Percentiles rank a stretch among this genome's conserved stretches.
These are phyloP conservation scores for Emmonsiellopsis sp. DNA, from an alignment of 2,329 filamentous ascomycete species.

Conservation along the genomic window DNA sequence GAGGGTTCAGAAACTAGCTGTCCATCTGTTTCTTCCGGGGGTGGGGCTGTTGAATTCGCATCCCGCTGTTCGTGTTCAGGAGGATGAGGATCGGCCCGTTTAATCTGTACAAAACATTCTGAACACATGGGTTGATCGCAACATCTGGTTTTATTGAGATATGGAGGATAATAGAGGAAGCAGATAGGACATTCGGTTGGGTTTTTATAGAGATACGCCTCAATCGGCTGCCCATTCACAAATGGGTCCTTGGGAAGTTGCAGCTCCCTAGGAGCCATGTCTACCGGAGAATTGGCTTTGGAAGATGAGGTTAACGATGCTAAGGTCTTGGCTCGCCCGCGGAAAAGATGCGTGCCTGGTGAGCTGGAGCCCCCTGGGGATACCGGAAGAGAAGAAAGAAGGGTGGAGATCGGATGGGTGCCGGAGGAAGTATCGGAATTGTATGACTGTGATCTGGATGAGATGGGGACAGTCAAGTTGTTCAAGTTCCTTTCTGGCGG, in stretches of 20 bases:
- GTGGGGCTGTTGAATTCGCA: conserved; percentile 26
- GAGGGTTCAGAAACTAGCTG: conserved; percentile 84
- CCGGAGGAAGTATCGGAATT: conserved; percentile 63
- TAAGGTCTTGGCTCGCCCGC: conserved; percentile 79
- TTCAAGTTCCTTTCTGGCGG: conserved; percentile 54
- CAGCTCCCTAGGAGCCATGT: conserved; percentile 69
- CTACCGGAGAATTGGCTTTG: conserved; percentile 60
- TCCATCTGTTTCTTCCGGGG: conserved; percentile 38
- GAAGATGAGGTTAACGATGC: conserved; percentile 72
- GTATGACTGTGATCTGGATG: conserved; percentile 64
- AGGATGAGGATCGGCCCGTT: conserved; percentile 81
- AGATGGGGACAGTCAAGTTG: conserved; percentile 69
- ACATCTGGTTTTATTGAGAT: conserved; percentile 86
- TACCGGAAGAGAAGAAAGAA: not conserved
- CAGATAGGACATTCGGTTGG: conserved; percentile 89
- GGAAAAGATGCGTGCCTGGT: conserved; percentile 52
- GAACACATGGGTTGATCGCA: conserved; percentile 96
- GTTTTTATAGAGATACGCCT: conserved; percentile 89
- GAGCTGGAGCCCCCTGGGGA: conserved; percentile 44
- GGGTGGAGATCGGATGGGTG: conserved; percentile 47
- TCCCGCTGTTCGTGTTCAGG: conserved; percentile 59
- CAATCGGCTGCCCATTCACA: conserved; percentile 87
- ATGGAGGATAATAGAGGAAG: conserved; percentile 90
- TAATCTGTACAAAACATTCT: conserved; percentile 98
- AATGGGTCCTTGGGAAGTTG: conserved; percentile 71